Evolutionary conservation across 805 yeast genomes (phyloP).

Genomic region (Lachancea dasiensis): DNA sequence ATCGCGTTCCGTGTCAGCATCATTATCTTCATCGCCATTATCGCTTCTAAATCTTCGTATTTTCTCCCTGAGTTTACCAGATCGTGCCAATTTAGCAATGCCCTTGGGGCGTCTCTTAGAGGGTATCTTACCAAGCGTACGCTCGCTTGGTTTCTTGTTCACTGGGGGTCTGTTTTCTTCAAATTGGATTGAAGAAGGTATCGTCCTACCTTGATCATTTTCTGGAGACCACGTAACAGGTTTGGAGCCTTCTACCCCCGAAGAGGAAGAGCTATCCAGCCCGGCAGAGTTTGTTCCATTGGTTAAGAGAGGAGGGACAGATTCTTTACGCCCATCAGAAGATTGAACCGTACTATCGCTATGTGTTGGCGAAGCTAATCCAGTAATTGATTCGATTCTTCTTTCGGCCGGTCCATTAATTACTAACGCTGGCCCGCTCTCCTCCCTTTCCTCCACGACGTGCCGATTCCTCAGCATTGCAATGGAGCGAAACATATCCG

Average conservation of each 20-base stretch:
- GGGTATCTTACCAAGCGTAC: neutral
- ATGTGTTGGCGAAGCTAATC: neutral
- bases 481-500: conserved; percentile 79
- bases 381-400: neutral
- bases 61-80: conserved; percentile 2
- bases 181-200: conserved; percentile 23
- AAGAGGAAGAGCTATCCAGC: neutral
- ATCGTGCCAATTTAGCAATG: conserved; percentile 2
- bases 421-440: conserved; percentile 72
- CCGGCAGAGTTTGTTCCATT: neutral
- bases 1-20: conserved; percentile 14
- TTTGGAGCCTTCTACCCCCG: neutral
- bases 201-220: conserved; percentile 1
- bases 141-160: neutral
- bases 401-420: conserved; percentile 57
- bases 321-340: neutral
- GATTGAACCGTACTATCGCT: neutral
- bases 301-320: neutral
- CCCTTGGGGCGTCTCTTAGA: conserved; percentile 3
- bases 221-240: conserved; percentile 3
- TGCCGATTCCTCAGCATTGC: conserved; percentile 64
- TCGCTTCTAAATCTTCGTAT: conserved; percentile 6
- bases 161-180: conserved; percentile 23
- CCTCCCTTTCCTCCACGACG: conserved; percentile 36
- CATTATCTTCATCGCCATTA: conserved; percentile 22